phyloP scores from a whole-genome alignment of 2,329 filamentous ascomycete species.

The Botrytis tulipae region DNA sequence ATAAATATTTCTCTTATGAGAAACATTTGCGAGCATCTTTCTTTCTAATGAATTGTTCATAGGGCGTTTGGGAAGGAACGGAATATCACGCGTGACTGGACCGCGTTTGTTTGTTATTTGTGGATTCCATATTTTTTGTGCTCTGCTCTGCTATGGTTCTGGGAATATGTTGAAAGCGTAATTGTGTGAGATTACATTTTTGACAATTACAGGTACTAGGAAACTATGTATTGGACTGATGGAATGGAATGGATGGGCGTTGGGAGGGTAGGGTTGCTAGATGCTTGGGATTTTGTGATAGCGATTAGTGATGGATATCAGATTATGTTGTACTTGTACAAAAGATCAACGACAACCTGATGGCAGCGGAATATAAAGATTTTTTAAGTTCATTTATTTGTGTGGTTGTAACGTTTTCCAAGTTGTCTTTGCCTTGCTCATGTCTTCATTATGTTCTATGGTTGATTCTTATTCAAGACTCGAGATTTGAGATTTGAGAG shows the following conservation, averaged over 20 bases:
- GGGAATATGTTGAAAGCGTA: constrained; percentile 20
- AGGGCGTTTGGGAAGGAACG: constrained; percentile 3
- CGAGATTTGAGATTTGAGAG: too few species aligned
- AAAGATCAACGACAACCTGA: constrained; percentile 4
- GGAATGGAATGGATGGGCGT: constrained; percentile 4
- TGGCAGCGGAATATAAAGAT: neutral
- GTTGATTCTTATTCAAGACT: neutral
- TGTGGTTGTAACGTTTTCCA: neutral
- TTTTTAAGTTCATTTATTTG: neutral
- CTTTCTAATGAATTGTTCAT: constrained; percentile 6
- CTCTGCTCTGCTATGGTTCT: constrained; percentile 24
- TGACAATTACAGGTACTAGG: constrained; percentile 9
- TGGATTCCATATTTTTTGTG: constrained; percentile 30
- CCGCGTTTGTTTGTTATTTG: constrained; percentile 21
- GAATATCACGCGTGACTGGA: constrained; percentile 6
- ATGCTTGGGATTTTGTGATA: neutral
- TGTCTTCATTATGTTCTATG: too few species aligned
- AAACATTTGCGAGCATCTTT: neutral
- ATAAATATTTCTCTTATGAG: neutral
- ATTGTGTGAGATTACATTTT: constrained; percentile 22
- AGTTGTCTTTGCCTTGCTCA: neutral
- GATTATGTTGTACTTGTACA: constrained; percentile 13
- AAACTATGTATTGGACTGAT: constrained; percentile 9
- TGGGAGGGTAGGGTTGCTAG: neutral
- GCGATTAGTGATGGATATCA: constrained; percentile 5